Evolutionary conservation across 352 stramenopile species (phyloP).

Genomic region (Phytophthora pinifolia): DNA sequence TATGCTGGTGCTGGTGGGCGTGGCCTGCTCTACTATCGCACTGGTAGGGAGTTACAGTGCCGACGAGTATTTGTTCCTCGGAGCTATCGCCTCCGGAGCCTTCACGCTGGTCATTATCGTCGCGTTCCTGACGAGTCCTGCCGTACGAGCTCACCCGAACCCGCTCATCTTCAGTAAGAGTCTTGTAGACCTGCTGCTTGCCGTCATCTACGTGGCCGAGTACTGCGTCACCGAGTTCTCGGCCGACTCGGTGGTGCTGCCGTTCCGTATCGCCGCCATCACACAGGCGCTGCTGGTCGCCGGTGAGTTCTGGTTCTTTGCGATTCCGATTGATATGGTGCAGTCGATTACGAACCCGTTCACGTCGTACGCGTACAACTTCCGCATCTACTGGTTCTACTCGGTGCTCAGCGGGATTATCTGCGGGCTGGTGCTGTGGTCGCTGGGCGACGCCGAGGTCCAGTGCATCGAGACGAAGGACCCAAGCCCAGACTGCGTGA

Average conservation of each 20-base stretch:
- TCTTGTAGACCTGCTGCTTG: conserved; percentile 72
- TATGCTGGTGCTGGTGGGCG: conserved; percentile 39
- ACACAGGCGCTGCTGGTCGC: conserved; percentile 79
- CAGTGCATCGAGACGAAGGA: conserved; percentile 20
- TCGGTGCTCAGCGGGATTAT: conserved; percentile 68
- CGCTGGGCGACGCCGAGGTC: conserved; percentile 44
- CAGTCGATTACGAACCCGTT: conserved; percentile 91
- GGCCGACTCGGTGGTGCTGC: conserved; percentile 42
- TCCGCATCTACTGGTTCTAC: conserved; percentile 85
- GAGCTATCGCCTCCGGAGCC: conserved; percentile 60
- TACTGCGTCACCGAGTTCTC: conserved; percentile 73
- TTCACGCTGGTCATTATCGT: conserved; percentile 80
- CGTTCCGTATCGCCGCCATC: conserved; percentile 63
- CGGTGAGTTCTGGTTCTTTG: conserved; percentile 90
- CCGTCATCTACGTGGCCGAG: conserved; percentile 72
- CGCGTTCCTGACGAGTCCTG: conserved; percentile 58
- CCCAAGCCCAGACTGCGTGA: conserved; percentile 28
- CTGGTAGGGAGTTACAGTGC: conserved; percentile 37
- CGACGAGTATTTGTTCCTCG: conserved; percentile 71
- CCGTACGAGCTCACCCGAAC: conserved; percentile 73
- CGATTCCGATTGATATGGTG: conserved; percentile 87
- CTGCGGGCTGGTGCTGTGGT: conserved; percentile 67
- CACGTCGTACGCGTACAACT: conserved; percentile 85
- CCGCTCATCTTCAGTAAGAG: conserved; percentile 89
- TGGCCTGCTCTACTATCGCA: conserved; percentile 40